Conservation (phyloP, 352 stramenopile species). For the Phytophthora sp. region DNA sequence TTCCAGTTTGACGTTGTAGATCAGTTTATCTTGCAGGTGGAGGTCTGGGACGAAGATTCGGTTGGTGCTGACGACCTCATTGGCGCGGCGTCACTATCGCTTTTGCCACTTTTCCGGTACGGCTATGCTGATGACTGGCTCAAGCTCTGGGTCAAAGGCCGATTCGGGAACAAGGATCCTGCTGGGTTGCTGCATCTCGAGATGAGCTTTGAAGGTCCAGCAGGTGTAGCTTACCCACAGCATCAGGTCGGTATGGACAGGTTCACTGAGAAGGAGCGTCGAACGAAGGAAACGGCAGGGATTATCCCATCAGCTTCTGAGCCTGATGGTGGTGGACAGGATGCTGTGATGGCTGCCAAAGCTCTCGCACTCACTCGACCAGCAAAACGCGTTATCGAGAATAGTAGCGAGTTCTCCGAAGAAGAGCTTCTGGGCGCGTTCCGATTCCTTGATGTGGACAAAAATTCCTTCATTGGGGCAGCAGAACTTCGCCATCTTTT, state of each 20-base stretch:
- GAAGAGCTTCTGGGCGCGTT: slow-evolving; percentile 93
- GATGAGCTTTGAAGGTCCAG: slow-evolving; percentile 86
- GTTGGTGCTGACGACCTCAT: slow-evolving; percentile 92
- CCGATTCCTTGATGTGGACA: slow-evolving; percentile 93
- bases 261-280: slow-evolving; percentile 74
- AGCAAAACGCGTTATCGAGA: slow-evolving; percentile 34
- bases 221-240: slow-evolving; percentile 89
- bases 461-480: slow-evolving; percentile 93
- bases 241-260: slow-evolving; percentile 85
- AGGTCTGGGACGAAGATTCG: slow-evolving; percentile 93
- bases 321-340: slow-evolving; percentile 21
- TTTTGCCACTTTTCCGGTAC: slow-evolving; percentile 92
- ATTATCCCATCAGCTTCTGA: slow-evolving; percentile 15
- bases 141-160: slow-evolving; percentile 86
- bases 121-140: slow-evolving; percentile 90
- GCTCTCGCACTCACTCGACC: slow-evolving; percentile 24
- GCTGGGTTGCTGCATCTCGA: slow-evolving; percentile 88
- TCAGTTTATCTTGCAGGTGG: slow-evolving; percentile 90
- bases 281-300: slow-evolving; percentile 66
- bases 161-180: slow-evolving; percentile 87
- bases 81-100: slow-evolving; percentile 77
- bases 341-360: slow-evolving; percentile 33
- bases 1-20: slow-evolving; percentile 93
- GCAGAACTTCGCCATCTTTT: slow-evolving; percentile 93
- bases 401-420: slow-evolving; percentile 89